Conservation (phyloP, 2,329 filamentous ascomycete species). For the Pseudocercospora fuligena region DNA sequence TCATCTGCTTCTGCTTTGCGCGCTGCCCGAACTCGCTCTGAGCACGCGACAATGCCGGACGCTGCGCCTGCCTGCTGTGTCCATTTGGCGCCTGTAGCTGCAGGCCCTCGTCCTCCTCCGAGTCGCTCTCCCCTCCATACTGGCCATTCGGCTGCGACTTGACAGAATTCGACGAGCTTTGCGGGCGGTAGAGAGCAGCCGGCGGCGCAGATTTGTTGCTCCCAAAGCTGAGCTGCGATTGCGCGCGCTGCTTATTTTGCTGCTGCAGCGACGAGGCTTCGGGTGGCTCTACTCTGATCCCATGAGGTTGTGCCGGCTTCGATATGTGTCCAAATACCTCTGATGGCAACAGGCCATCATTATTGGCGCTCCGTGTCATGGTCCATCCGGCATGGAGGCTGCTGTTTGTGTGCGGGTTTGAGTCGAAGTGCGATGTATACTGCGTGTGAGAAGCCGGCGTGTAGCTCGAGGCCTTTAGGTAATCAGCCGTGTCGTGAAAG, state of each 20-base stretch:
- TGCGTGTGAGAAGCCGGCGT: not conserved
- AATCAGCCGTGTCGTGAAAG: too few species aligned
- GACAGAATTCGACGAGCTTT: constrained; percentile 22
- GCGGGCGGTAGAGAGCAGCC: constrained; percentile 20
- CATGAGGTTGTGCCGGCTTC: constrained; percentile 37
- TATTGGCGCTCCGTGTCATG: constrained; percentile 34
- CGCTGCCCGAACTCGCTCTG: constrained; percentile 27
- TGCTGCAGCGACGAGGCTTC: not conserved
- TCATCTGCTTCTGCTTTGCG: constrained; percentile 11
- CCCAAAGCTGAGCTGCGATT: constrained; percentile 13
- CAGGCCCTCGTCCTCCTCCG: constrained; percentile 38
- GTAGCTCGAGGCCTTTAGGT: too few species aligned
- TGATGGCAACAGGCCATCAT: constrained; percentile 30
- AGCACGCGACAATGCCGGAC: constrained; percentile 27
- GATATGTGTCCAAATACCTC: constrained; percentile 31
- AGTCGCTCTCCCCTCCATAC: constrained; percentile 39
- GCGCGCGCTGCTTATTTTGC: not conserved
- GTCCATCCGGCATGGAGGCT: constrained; percentile 21
- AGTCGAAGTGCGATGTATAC: not conserved
- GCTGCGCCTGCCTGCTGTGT: constrained; percentile 14
- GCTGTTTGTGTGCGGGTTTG: too few species aligned
- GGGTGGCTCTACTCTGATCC: constrained; percentile 20
- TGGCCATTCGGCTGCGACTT: constrained; percentile 27
- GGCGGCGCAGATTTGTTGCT: constrained; percentile 25
- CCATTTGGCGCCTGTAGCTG: constrained; percentile 58